A percentile compares a stretch with the other conserved stretches of the same genome.
Evolutionary conservation across 352 stramenopile genomes (phyloP).

Genomic region (Pythium dissimile): DNA sequence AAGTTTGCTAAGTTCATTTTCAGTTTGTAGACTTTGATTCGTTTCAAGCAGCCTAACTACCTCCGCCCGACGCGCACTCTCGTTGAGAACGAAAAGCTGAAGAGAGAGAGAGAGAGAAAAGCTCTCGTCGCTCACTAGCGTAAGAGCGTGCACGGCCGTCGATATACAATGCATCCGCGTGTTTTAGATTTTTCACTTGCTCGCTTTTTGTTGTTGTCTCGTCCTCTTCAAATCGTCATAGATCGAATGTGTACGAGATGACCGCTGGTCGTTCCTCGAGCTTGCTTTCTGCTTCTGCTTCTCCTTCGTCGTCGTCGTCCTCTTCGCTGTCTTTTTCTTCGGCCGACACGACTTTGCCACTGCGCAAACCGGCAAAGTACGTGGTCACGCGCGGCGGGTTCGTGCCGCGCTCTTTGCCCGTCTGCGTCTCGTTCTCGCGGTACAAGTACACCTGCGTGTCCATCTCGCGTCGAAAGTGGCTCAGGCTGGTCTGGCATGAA

Average conservation of each 20-base stretch:
- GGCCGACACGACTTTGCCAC: slow-evolving; percentile 24
- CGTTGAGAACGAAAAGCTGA: not conserved
- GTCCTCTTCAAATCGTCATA: no score
- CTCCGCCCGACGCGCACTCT: not conserved
- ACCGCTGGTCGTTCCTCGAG: slow-evolving; percentile 40
- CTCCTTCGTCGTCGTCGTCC: slow-evolving; percentile 19
- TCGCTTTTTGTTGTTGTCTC: no score
- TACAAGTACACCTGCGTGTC: slow-evolving; percentile 89
- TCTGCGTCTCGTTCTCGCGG: slow-evolving; percentile 69
- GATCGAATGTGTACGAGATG: slow-evolving; percentile 72
- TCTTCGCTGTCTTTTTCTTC: slow-evolving; percentile 27
- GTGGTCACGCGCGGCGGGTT: slow-evolving; percentile 79
- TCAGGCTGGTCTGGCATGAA: slow-evolving; percentile 86
- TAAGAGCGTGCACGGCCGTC: not conserved
- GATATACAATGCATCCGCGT: slow-evolving; percentile 20
- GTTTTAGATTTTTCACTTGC: not conserved
- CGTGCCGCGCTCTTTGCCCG: slow-evolving; percentile 66
- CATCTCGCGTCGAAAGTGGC: slow-evolving; percentile 84
- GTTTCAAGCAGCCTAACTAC: slow-evolving; percentile 1
- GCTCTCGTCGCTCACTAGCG: no score
- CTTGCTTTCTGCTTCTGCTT: slow-evolving; percentile 21
- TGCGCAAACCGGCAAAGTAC: slow-evolving; percentile 72
- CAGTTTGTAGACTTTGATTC: slow-evolving; percentile 49
- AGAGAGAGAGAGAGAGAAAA: not conserved
- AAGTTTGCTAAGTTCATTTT: slow-evolving; percentile 84